Conservation (phyloP, 306 rosid species). For the barrel medic (Medicago truncatula) region MtrunA17r5.0-ANR NC_053045.1:52625501-52626000, state of each 20-base stretch:
- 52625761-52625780: not conserved
- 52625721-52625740: not conserved
- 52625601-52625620: slow-evolving; percentile 79
- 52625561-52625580: slow-evolving; percentile 77
- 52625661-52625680: slow-evolving; percentile 9
- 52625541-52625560: slow-evolving; percentile 86
- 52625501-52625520: slow-evolving; percentile 62
- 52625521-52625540: slow-evolving; percentile 90
- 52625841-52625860: not conserved
- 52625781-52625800: too few relatives aligned
- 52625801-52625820: not conserved
- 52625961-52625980: not conserved
- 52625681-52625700: not conserved
- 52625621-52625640: slow-evolving; percentile 68
- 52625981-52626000: too few relatives aligned
- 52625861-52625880: slow-evolving; percentile 56
- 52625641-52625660: slow-evolving; percentile 33
- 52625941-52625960: not conserved
- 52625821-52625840: not conserved
- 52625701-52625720: slow-evolving; percentile 7
- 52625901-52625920: not conserved
- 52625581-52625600: slow-evolving; percentile 80
- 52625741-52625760: not conserved
- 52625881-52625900: not conserved
- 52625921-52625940: not conserved